Conservation (phyloP, 1,284 basidiomycete genomes). For the Leccinum fuscescens region DNA sequence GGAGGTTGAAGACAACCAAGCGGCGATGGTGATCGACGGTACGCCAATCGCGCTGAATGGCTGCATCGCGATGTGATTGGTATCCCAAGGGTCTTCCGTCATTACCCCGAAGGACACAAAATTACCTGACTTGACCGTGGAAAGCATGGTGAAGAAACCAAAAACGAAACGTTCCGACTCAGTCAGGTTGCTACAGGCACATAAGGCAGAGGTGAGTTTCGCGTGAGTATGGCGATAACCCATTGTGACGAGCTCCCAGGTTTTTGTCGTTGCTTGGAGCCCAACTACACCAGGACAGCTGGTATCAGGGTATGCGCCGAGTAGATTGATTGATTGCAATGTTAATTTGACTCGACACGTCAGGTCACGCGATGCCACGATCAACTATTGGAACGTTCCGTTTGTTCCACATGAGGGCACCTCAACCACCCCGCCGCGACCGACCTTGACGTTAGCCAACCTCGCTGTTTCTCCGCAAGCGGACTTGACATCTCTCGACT, state of each 20-base stretch:
- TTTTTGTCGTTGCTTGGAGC: slow-evolving; percentile 82
- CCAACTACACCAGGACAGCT: slow-evolving; percentile 59
- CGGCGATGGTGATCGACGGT: slow-evolving; percentile 38
- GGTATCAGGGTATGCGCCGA: slow-evolving; percentile 64
- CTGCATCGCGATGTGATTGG: background rate
- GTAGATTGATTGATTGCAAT: background rate
- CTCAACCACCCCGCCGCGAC: slow-evolving; percentile 22
- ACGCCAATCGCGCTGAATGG: background rate
- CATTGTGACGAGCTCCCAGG: slow-evolving; percentile 40
- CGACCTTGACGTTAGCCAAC: slow-evolving; percentile 50
- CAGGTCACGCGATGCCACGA: slow-evolving; percentile 74
- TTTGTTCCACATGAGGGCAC: slow-evolving; percentile 36
- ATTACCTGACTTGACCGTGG: slow-evolving; percentile 22
- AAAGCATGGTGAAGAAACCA: slow-evolving; percentile 35
- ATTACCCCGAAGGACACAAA: slow-evolving; percentile 25
- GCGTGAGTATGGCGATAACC: background rate
- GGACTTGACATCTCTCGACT: slow-evolving; percentile 72
- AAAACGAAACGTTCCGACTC: slow-evolving; percentile 40
- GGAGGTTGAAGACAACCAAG: slow-evolving; percentile 37
- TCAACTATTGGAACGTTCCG: slow-evolving; percentile 74
- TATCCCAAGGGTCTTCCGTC: slow-evolving; percentile 13
- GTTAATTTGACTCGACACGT: slow-evolving; percentile 7
- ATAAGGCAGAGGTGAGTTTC: slow-evolving; percentile 57
- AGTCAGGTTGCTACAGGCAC: slow-evolving; percentile 54
- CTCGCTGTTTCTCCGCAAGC: slow-evolving; percentile 46